A percentile compares a stretch with the other conserved stretches of the same genome.
These are phyloP conservation scores for Candida sithepensis DNA, from an alignment of 805 yeast genomes.

Conservation along the genomic window DNA sequence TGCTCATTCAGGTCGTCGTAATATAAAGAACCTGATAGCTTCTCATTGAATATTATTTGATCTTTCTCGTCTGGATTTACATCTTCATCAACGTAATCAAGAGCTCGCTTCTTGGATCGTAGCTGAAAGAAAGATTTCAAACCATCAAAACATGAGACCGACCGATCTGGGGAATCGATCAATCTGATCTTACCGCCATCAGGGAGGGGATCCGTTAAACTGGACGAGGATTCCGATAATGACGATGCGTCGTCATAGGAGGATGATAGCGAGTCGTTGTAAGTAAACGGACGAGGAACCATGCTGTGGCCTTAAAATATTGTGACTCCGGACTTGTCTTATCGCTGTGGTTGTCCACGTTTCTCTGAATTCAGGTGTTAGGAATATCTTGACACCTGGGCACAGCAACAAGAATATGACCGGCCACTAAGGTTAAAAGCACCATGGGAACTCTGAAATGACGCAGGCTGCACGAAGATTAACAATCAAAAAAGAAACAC, in stretches of 20 bases:
- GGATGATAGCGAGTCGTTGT: not conserved
- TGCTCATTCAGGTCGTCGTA: not conserved
- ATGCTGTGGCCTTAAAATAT: too few species aligned
- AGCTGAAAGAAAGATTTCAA: conserved; percentile 15
- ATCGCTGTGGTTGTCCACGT: too few species aligned
- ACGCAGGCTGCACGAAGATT: too few species aligned
- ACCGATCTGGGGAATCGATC: conserved; percentile 17
- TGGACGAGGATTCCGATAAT: conserved; percentile 2
- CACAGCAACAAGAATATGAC: too few species aligned
- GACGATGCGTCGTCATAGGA: conserved; percentile 1
- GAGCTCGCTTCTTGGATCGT: not conserved
- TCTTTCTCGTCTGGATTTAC: not conserved
- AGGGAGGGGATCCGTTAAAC: not conserved
- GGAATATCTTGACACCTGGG: too few species aligned
- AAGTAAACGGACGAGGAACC: not conserved
- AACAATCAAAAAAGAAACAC: too few species aligned
- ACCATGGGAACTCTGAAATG: not conserved
- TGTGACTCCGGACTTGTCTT: too few species aligned
- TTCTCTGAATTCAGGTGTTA: too few species aligned
- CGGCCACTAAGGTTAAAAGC: too few species aligned
- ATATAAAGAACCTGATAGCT: not conserved
- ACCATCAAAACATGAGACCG: conserved; percentile 18
- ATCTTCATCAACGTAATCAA: not conserved
- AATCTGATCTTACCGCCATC: conserved; percentile 16
- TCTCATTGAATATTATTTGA: not conserved